These are phyloP conservation scores for Botrytis paeoniae DNA, from an alignment of 2,329 filamentous ascomycete genomes.

Conservation along the genomic window DNA sequence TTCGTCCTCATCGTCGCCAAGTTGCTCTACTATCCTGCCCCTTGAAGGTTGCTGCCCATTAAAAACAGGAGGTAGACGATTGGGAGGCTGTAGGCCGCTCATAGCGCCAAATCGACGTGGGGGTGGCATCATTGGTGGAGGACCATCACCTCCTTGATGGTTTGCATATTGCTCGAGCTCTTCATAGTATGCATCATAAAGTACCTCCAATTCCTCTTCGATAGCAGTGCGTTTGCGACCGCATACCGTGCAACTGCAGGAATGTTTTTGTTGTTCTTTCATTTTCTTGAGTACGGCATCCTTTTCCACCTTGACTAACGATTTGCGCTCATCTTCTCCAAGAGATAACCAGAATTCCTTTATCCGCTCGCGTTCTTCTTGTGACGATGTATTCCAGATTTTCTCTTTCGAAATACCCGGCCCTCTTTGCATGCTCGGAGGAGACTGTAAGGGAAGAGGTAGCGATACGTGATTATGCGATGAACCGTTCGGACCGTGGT, in stretches of 20 bases:
- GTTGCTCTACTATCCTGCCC: slow-evolving; percentile 69
- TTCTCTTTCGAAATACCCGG: slow-evolving; percentile 59
- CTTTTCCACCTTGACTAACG: slow-evolving; percentile 96
- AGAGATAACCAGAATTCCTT: slow-evolving; percentile 97
- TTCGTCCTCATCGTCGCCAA: slow-evolving; percentile 46
- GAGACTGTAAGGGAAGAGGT: slow-evolving; percentile 38
- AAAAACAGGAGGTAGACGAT: slow-evolving; percentile 56
- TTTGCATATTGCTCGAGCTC: slow-evolving; percentile 97
- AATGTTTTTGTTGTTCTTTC: slow-evolving; percentile 99
- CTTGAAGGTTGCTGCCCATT: slow-evolving; percentile 67
- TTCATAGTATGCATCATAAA: slow-evolving; percentile 98
- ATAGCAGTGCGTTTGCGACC: slow-evolving; percentile 95
- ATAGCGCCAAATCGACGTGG: slow-evolving; percentile 61
- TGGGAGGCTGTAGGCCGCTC: slow-evolving; percentile 53
- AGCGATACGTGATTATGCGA: slow-evolving; percentile 35
- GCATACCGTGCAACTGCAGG: slow-evolving; percentile 96
- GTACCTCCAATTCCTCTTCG: slow-evolving; percentile 93
- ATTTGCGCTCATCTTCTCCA: slow-evolving; percentile 91
- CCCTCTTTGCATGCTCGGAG: slow-evolving; percentile 42
- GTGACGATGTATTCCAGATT: slow-evolving; percentile 95
- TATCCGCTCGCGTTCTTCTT: slow-evolving; percentile 93
- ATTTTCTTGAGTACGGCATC: slow-evolving; percentile 97
- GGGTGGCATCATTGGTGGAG: slow-evolving; percentile 65
- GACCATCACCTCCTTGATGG: slow-evolving; percentile 68
- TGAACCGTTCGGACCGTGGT: slow-evolving; percentile 31